These are phyloP conservation scores for Lactuca saligna DNA, from an alignment of 129 eudicot species.

Conservation along the genomic window DNA sequence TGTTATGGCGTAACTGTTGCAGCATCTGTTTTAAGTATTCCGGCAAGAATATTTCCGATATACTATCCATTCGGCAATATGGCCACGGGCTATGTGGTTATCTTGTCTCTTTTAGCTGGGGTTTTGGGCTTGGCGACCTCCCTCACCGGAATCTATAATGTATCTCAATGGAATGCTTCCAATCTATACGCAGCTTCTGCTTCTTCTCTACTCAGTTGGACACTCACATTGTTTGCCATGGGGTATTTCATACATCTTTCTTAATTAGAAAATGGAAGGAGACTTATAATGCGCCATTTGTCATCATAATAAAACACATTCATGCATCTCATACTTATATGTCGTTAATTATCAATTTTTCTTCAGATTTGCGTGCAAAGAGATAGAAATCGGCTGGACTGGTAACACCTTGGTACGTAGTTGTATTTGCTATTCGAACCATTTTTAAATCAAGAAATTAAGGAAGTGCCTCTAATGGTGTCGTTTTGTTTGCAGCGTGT, in stretches of 20 bases:
- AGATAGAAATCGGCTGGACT: slow-evolving; percentile 74
- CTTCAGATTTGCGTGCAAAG: slow-evolving; percentile 82
- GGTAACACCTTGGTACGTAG: slow-evolving; percentile 53
- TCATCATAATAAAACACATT: background rate
- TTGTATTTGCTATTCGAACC: background rate
- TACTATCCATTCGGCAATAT: slow-evolving; percentile 80
- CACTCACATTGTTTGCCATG: slow-evolving; percentile 82
- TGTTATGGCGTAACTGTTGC: slow-evolving; percentile 11
- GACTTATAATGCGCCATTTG: too few species aligned
- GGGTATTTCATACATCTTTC: slow-evolving; percentile 45
- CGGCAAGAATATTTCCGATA: slow-evolving; percentile 79
- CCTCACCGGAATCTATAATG: slow-evolving; percentile 49
- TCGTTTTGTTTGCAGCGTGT: slow-evolving; percentile 49
- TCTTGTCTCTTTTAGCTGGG: slow-evolving; percentile 74
- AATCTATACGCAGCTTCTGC: slow-evolving; percentile 71
- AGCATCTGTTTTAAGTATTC: slow-evolving; percentile 58
- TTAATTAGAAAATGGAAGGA: background rate
- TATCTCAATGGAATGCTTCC: slow-evolving; percentile 50
- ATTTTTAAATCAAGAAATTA: background rate
- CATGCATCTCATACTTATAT: background rate
- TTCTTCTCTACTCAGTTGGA: slow-evolving; percentile 67
- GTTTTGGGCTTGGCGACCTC: slow-evolving; percentile 72
- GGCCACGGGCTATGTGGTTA: slow-evolving; percentile 76
- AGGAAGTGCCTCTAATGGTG: background rate
- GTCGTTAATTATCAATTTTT: background rate